Evolutionary conservation across 129 eudicot genomes (phyloP).

Genomic region (Erigeron canadensis): DNA sequence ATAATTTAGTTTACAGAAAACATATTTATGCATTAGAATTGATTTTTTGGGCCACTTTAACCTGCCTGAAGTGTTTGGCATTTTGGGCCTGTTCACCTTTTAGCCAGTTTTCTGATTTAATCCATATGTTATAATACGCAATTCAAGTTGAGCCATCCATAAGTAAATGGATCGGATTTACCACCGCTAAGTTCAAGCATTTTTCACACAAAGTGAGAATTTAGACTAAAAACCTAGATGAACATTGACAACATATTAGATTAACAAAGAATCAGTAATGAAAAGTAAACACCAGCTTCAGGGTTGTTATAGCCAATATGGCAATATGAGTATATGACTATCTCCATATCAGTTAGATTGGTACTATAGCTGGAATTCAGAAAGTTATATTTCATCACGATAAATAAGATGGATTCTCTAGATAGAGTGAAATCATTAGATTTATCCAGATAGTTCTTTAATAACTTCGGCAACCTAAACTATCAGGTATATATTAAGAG

Average conservation of each 20-base stretch:
- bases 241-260: background rate
- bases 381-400: conserved; percentile 17
- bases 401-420: conserved; percentile 9
- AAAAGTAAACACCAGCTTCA: background rate
- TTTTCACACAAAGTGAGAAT: background rate
- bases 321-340: conserved; percentile 15
- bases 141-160: background rate
- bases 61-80: background rate
- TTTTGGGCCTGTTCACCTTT: background rate
- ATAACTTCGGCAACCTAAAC: conserved; percentile 14
- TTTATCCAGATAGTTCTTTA: conserved; percentile 7
- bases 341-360: conserved; percentile 5
- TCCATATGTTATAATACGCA: background rate
- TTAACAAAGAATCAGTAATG: conserved; percentile 15
- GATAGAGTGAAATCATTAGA: conserved; percentile 1
- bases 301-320: conserved; percentile 6
- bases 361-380: background rate
- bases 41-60: background rate
- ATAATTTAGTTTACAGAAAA: background rate
- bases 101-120: background rate
- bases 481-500: conserved; percentile 18
- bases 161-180: background rate
- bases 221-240: background rate
- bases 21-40: background rate
- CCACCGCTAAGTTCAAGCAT: no score